Evolutionary conservation across 2,329 filamentous ascomycete species (phyloP).

Genomic region (Penicillium sp.): DNA sequence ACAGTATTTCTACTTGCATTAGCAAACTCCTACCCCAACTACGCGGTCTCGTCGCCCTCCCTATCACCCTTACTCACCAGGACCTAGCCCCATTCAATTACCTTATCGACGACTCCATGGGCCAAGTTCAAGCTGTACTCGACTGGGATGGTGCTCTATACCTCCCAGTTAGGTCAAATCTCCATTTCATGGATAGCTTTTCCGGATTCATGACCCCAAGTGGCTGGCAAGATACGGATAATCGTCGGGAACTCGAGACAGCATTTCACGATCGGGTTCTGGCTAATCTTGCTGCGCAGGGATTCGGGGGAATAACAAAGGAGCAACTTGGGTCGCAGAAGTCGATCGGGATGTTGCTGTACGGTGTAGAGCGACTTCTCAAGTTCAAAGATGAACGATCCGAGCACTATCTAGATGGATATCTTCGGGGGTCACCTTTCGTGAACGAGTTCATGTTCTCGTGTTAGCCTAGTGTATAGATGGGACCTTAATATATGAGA

Average conservation of each 20-base stretch:
- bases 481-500: not conserved
- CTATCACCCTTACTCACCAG: conserved; percentile 12
- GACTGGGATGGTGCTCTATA: conserved; percentile 14
- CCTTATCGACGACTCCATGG: conserved; percentile 12
- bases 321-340: conserved; percentile 14
- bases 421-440: conserved; percentile 14
- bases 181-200: conserved; percentile 15
- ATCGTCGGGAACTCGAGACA: conserved; percentile 10
- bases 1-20: conserved; percentile 12
- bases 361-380: conserved; percentile 16
- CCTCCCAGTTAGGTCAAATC: conserved; percentile 13
- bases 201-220: conserved; percentile 13
- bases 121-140: conserved; percentile 11
- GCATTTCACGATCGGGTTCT: conserved; percentile 16
- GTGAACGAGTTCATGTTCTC: conserved; percentile 5
- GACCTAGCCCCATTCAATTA: conserved; percentile 16
- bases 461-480: conserved; percentile 5
- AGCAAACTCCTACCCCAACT: conserved; percentile 9
- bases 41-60: conserved; percentile 8
- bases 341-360: conserved; percentile 14
- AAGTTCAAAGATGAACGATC: conserved; percentile 17
- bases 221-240: conserved; percentile 11
- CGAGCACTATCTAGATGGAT: conserved; percentile 15
- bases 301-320: conserved; percentile 10
- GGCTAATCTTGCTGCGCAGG: conserved; percentile 11